phyloP scores from a whole-genome alignment of 331 rosid species.

The Acacia pycnantha region DNA sequence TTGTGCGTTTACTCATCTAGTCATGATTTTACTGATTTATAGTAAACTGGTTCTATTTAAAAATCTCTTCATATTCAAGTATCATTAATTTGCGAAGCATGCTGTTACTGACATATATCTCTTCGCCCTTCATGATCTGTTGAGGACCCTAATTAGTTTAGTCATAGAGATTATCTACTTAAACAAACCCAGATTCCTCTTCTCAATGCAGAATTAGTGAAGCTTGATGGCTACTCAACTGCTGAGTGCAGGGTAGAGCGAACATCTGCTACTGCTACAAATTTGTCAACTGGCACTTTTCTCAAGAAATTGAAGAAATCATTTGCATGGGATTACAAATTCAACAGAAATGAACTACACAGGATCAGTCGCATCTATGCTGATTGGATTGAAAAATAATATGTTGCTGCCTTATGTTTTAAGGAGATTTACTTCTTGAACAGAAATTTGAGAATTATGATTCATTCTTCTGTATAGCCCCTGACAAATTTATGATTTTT shows the following conservation, averaged over 20 bases:
- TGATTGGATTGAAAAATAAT: conserved; percentile 46
- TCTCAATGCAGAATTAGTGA: conserved; percentile 29
- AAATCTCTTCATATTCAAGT: not conserved
- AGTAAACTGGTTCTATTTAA: not conserved
- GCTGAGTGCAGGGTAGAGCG: conserved; percentile 13
- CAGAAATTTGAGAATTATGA: not conserved
- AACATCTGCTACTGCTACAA: conserved; percentile 22
- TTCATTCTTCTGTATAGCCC: conserved; percentile 12
- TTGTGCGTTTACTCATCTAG: not conserved
- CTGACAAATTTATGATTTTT: not conserved
- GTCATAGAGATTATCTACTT: not conserved
- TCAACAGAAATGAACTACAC: conserved; percentile 27
- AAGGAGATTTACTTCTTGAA: conserved; percentile 6
- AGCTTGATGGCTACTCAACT: conserved; percentile 2
- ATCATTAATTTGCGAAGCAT: not conserved
- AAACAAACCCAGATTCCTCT: not conserved
- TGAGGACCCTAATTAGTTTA: not conserved
- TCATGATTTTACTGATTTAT: not conserved
- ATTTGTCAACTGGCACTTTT: conserved; percentile 11
- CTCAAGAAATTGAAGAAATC: conserved; percentile 1
- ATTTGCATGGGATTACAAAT: not conserved
- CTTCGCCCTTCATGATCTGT: not conserved
- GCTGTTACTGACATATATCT: not conserved
- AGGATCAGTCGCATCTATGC: conserved; percentile 46
- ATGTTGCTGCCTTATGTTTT: not conserved